Conservation (phyloP, 2,329 filamentous ascomycete genomes). For the Botryotinia globosa region DNA sequence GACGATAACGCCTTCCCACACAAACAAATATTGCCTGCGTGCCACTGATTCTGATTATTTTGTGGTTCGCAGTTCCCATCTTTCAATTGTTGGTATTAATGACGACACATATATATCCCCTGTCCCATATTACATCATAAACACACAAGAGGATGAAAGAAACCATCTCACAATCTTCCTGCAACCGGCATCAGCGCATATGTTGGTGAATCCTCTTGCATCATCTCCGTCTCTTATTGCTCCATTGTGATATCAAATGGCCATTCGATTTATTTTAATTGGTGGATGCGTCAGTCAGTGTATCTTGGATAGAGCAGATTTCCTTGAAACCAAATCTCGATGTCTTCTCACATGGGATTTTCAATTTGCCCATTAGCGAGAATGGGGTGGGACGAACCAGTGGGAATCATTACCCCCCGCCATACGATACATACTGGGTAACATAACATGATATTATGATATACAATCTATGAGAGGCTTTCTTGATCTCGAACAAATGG, state of each 20-base stretch:
- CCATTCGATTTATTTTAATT: neutral
- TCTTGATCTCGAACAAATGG: neutral
- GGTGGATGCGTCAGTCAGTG: neutral
- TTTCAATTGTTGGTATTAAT: slow-evolving; percentile 2
- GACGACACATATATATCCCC: neutral
- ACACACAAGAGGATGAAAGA: neutral
- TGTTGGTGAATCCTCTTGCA: neutral
- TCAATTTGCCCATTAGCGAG: slow-evolving; percentile 4
- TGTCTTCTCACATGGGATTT: neutral
- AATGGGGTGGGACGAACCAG: neutral
- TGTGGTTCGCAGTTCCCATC: neutral
- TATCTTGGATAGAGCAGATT: neutral
- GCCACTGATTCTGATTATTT: neutral
- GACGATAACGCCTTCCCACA: neutral
- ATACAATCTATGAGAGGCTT: neutral
- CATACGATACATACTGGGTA: neutral
- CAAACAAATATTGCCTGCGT: neutral
- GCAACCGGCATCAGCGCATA: neutral
- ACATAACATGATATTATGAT: neutral
- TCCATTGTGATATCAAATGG: neutral
- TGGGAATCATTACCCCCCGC: neutral
- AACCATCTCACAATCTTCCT: neutral
- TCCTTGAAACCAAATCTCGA: neutral
- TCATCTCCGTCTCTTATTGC: neutral
- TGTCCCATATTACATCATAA: slow-evolving; percentile 11